These are phyloP conservation scores for Apiotrichum mycotoxinovorans DNA, from an alignment of 1,284 basidiomycete genomes.

Conservation along the genomic window DNA sequence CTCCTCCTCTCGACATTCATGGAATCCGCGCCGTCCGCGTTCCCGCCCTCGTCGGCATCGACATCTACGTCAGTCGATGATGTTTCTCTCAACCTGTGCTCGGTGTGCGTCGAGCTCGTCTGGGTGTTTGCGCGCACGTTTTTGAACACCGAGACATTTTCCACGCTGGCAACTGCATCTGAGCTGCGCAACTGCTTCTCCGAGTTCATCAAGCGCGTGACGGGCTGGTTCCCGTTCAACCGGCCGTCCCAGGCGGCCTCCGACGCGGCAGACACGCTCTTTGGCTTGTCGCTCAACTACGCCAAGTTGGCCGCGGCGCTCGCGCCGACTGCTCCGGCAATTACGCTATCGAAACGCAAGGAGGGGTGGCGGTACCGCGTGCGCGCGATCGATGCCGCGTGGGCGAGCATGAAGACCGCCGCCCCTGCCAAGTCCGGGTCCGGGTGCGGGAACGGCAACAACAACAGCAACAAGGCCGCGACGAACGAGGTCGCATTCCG, in stretches of 20 bases:
- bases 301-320: slow-evolving; percentile 43
- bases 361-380: slow-evolving; percentile 29
- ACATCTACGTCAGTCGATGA: slow-evolving; percentile 26
- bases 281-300: slow-evolving; percentile 59
- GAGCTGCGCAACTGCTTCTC: slow-evolving; percentile 25
- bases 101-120: slow-evolving; percentile 61
- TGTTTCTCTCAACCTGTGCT: slow-evolving; percentile 61
- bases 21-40: slow-evolving; percentile 75
- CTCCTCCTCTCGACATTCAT: slow-evolving; percentile 76
- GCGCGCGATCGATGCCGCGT: slow-evolving; percentile 34
- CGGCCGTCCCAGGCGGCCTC: background rate
- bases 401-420: slow-evolving; percentile 12
- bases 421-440: too few species aligned
- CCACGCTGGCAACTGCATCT: slow-evolving; percentile 3
- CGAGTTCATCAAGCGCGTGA: slow-evolving; percentile 54
- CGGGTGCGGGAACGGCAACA: background rate
- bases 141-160: slow-evolving; percentile 19
- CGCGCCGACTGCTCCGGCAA: slow-evolving; percentile 24
- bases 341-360: slow-evolving; percentile 18
- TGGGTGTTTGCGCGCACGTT: slow-evolving; percentile 65
- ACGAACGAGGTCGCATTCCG: slow-evolving; percentile 31
- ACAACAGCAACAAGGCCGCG: slow-evolving; percentile 11
- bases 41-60: slow-evolving; percentile 55
- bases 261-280: slow-evolving; percentile 12
- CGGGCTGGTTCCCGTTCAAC: slow-evolving; percentile 76